Evolutionary conservation across 257 asterid species (phyloP).

Genomic region (Forsythia suspensa): DNA sequence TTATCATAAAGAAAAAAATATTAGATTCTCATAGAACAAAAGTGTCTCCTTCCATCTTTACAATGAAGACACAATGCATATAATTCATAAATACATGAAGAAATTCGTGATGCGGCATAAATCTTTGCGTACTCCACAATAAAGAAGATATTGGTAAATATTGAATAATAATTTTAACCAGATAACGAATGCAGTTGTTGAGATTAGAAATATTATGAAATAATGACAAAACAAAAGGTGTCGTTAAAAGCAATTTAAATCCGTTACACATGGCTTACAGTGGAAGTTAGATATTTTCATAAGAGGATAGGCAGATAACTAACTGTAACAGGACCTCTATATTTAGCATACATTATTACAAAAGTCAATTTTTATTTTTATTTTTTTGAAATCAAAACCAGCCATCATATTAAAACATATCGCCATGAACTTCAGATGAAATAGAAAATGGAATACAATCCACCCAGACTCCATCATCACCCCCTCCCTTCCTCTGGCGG

Average conservation of each 20-base stretch:
- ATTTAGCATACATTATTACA: not conserved
- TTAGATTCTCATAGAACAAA: not conserved
- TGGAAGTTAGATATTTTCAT: not conserved
- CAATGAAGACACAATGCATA: not conserved
- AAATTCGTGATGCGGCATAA: not conserved
- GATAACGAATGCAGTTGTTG: not conserved
- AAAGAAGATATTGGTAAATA: not conserved
- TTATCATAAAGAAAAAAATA: not conserved
- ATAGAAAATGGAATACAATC: too few relatives aligned
- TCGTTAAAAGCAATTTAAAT: not conserved
- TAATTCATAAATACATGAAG: not conserved
- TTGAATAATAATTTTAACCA: not conserved
- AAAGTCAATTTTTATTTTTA: too few relatives aligned
- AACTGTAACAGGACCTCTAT: not conserved
- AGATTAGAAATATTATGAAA: not conserved
- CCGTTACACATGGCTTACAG: not conserved
- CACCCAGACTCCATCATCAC: too few relatives aligned
- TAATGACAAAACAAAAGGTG: not conserved
- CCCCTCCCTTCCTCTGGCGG: too few relatives aligned
- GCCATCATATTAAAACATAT: too few relatives aligned
- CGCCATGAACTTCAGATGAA: too few relatives aligned
- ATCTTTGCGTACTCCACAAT: not conserved
- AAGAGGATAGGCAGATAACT: not conserved
- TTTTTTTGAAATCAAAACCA: too few relatives aligned
- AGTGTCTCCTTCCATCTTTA: not conserved